Evolutionary conservation across 305 asterid genomes (phyloP).

Genomic region (Fraxinus xanthoxyloides): DNA sequence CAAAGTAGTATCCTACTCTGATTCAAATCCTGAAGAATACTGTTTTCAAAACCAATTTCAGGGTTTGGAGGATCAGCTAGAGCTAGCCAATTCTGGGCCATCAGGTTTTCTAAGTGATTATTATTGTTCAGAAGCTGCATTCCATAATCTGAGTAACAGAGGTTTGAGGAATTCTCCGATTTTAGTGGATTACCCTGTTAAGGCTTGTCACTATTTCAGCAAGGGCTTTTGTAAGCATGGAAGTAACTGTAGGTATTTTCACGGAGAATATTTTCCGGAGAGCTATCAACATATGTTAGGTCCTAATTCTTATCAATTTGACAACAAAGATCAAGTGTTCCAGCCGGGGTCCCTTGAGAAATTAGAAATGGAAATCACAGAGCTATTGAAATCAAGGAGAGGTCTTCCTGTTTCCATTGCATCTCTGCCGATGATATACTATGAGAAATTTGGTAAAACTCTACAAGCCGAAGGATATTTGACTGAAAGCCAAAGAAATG

Average conservation of each 20-base stretch:
- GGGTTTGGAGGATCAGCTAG: conserved; percentile 40
- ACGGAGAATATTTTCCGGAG: conserved; percentile 48
- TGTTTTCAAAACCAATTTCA: conserved; percentile 28
- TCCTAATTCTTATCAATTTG: conserved; percentile 36
- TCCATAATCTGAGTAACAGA: conserved; percentile 36
- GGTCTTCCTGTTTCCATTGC: conserved; percentile 88
- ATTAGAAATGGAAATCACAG: conserved; percentile 63
- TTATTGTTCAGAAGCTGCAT: conserved; percentile 39
- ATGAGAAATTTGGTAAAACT: conserved; percentile 56
- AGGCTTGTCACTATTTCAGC: conserved; percentile 69
- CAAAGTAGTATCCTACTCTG: conserved; percentile 29
- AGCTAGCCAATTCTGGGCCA: conserved; percentile 25
- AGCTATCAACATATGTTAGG: conserved; percentile 34
- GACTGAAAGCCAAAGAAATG: conserved; percentile 92
- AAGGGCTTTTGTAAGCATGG: conserved; percentile 91
- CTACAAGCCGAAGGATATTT: conserved; percentile 91
- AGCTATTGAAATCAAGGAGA: conserved; percentile 59
- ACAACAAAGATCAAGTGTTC: conserved; percentile 47
- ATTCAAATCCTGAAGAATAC: conserved; percentile 29
- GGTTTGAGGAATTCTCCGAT: conserved; percentile 35
- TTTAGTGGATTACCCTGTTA: conserved; percentile 46
- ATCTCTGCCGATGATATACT: conserved; percentile 75
- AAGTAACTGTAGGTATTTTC: conserved; percentile 65
- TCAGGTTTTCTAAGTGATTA: conserved; percentile 34
- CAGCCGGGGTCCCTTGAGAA: conserved; percentile 64